These are phyloP conservation scores for Neonectria coccinea DNA, from an alignment of 2,329 filamentous ascomycete genomes.

Conservation along the genomic window DNA sequence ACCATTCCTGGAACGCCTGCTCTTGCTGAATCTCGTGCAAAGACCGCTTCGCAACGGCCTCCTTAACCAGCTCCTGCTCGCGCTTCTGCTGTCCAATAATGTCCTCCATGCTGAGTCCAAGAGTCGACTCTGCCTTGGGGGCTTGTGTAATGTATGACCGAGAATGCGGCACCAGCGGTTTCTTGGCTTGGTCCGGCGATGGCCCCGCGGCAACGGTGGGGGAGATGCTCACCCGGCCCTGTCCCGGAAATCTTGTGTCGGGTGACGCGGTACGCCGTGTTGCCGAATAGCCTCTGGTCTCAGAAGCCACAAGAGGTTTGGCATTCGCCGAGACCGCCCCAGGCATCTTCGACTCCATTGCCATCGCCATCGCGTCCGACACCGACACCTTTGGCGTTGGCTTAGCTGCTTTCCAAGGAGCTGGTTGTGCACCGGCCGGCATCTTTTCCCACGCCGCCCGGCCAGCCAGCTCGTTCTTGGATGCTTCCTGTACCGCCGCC, in stretches of 20 bases:
- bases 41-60: slow-evolving; percentile 88
- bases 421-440: slow-evolving; percentile 51
- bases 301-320: slow-evolving; percentile 59
- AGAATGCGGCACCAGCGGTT: slow-evolving; percentile 68
- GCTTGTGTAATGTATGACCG: slow-evolving; percentile 69
- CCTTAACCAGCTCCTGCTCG: slow-evolving; percentile 84
- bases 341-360: slow-evolving; percentile 45
- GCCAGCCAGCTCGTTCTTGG: slow-evolving; percentile 47
- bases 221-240: slow-evolving; percentile 57
- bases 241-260: slow-evolving; percentile 72
- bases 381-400: slow-evolving; percentile 60
- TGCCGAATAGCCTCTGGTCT: slow-evolving; percentile 54
- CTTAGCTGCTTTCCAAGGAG: slow-evolving; percentile 75
- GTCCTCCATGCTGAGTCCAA: slow-evolving; percentile 83
- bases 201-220: slow-evolving; percentile 44
- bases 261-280: slow-evolving; percentile 67
- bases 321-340: slow-evolving; percentile 47
- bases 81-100: slow-evolving; percentile 89
- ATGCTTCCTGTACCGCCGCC: slow-evolving; percentile 56
- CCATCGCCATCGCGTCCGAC: slow-evolving; percentile 62
- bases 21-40: slow-evolving; percentile 96
- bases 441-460: slow-evolving; percentile 60
- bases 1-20: slow-evolving; percentile 97
- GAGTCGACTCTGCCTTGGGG: slow-evolving; percentile 70
- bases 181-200: slow-evolving; percentile 48